Evolutionary conservation across 2,329 filamentous ascomycete species (phyloP), one percentile per base, ranked within the genome.

Genomic region (Fusarium floridanum): DNA sequence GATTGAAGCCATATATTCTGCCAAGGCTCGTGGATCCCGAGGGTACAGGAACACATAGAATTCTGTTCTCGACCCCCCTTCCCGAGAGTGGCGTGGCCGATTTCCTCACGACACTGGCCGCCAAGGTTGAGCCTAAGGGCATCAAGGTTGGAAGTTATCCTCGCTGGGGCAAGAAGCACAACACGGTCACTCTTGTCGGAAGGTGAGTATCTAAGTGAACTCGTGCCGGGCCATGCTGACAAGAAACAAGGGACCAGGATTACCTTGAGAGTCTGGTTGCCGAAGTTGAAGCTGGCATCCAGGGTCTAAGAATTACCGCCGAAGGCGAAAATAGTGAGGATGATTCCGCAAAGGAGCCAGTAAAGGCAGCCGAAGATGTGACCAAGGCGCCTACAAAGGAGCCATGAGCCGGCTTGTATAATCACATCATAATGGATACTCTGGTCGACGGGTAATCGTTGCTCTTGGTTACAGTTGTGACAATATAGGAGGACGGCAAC

Each of bases 81-180:
- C 87, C 93, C 1, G 97, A 99, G 87, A 98, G 95, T 82, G 89
- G 89, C 20, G 91, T 98, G 36, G 96, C 97, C 14, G 90, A 88
- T 20, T 98, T 94, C 81, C 86, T 99, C 79, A 96, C 95, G 1
- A 89, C 94, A 74, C 85, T 98, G 72, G 94, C 95, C 6, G 88
- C 86, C 32, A 90, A 90, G 81, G 93, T 95, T 24, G 92, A 91
- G 81, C 85, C 91, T 1, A 91, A 89, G 79, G 95, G 95, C 4
- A 89, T 98, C 79, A 98, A 98, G 85, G 95, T 98, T 17, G 97
- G 97, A 56, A 97, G 94, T 83, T 98, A 99, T 83, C 97, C 97
- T 39, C 88, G 95, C 65, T 98, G 95, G 95, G 94, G 93, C 6
- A 96, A 94, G 87, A 91, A 91, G 79, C 88, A 88, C 73, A 98